phyloP scores from a whole-genome alignment of 164 flowering plant genomes.

The Litsea cubeba region DNA sequence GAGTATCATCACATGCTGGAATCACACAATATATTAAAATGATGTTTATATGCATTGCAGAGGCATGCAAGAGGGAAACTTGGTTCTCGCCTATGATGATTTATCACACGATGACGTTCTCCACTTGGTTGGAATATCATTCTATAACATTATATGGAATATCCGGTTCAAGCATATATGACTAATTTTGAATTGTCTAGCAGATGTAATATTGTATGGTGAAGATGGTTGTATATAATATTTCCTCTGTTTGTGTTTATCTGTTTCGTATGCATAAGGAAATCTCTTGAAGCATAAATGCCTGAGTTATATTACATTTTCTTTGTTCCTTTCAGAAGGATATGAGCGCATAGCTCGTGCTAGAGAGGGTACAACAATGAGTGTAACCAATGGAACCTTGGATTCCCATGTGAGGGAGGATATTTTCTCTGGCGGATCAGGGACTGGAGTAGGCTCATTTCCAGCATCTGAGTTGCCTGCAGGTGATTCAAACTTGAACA shows the following conservation, averaged over 20 bases:
- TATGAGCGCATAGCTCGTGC: conserved; percentile 69
- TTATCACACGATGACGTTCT: no score
- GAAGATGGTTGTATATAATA: not conserved
- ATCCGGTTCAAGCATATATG: no score
- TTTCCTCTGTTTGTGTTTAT: not conserved
- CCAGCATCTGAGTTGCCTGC: conserved; percentile 12
- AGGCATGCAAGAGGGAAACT: no score
- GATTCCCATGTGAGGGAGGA: not conserved
- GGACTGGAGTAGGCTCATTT: conserved; percentile 4
- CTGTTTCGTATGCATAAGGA: not conserved
- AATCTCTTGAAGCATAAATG: not conserved
- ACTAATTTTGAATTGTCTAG: not conserved
- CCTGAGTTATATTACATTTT: not conserved
- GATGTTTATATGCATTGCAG: no score
- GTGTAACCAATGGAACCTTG: conserved; percentile 16
- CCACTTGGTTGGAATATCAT: no score
- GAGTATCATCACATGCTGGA: no score
- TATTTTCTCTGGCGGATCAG: conserved; percentile 18
- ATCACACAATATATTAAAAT: no score
- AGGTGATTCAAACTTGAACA: conserved; percentile 18
- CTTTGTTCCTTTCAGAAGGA: conserved; percentile 54
- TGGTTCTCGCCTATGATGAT: no score
- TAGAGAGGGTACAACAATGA: conserved; percentile 34
- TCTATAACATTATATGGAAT: no score
- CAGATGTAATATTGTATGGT: not conserved